Evolutionary conservation across 805 yeast genomes (phyloP), one percentile per base, ranked within the genome.

Genomic region (Dipodascus geniculatus): DNA sequence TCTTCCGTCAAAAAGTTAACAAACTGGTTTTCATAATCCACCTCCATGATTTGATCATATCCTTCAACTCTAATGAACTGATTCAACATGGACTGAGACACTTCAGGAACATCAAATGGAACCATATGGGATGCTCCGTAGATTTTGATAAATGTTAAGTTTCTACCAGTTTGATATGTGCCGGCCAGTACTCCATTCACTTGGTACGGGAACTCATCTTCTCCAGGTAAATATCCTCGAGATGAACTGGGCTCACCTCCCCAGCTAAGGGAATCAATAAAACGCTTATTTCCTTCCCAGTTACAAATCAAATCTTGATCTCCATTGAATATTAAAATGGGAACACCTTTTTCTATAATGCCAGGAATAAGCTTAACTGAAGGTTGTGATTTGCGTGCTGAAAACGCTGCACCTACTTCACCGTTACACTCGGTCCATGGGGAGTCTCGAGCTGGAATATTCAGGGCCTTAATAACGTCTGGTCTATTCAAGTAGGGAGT

Each of bases 51-150:
- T n/a, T n/a, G n/a, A 8, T 28, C 4, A 38, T 11, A 38, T n/a
- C 44, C 42, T 16, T 58, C 50, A 23, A 63, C 50, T 2, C 68
- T 67, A 6, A 57, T 52, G 53, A 71, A 70, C 20, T 60, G 58
- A 48, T 87, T 89, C 44, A 89, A 69, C 57, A 90, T 68, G 19
- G 88, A 87, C 58, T 89, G 74, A 6, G 90, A 78, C 24, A 78
- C 75, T 48, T 75, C 79, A 1, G 93, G 85, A 52, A 79, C 70
- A 65, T 90, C 97, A 59, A 78, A 83, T 0, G 98, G 96, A 23
- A 89, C 93, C 98, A 93, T 91, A 65, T 93, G 98, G 2, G 96
- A 84, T 0, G 96, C 80, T 60, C 86, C 79, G 65, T 69, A 78
- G 1, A 91, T 80, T 54, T 80, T 79, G 31, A 86, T 80, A 65